These are phyloP conservation scores for Gracilariopsis chorda DNA, from an alignment of 23 red algal species.

Conservation along the genomic window DNA sequence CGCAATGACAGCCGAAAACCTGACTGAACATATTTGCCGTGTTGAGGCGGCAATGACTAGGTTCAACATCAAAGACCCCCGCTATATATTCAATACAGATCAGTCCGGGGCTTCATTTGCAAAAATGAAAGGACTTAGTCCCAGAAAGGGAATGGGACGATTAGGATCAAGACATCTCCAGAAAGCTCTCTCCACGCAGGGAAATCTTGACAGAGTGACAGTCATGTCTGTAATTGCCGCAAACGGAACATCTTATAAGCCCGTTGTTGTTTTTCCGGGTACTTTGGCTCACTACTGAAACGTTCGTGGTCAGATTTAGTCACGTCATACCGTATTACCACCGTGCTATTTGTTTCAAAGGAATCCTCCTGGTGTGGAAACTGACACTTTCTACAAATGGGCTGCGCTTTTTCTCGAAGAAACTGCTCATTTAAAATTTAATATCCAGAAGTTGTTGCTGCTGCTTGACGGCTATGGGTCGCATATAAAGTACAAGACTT, in stretches of 20 bases:
- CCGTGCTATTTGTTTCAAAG: conserved; percentile 1
- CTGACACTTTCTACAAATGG: conserved; percentile 8
- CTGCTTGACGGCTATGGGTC: not conserved
- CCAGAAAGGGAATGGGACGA: too few relatives aligned
- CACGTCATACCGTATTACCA: not conserved
- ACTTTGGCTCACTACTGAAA: not conserved
- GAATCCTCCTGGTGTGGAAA: not conserved
- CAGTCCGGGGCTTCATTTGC: too few relatives aligned
- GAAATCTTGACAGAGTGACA: not conserved
- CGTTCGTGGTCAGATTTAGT: not conserved
- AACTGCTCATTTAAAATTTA: not conserved
- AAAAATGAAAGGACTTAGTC: too few relatives aligned
- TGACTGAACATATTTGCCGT: not conserved
- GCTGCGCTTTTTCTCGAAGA: not conserved
- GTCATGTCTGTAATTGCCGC: conserved; percentile 6
- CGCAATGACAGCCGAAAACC: not conserved
- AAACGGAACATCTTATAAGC: not conserved
- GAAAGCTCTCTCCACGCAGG: not conserved
- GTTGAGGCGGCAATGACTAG: not conserved
- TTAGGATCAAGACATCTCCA: too few relatives aligned
- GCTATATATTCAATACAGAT: too few relatives aligned
- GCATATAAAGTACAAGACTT: not conserved
- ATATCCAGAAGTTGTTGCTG: not conserved
- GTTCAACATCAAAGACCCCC: conserved; percentile 12
- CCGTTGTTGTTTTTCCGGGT: conserved; percentile 6